Conservation (phyloP, 2,329 filamentous ascomycete species). For the Xylaria sp. region DNA sequence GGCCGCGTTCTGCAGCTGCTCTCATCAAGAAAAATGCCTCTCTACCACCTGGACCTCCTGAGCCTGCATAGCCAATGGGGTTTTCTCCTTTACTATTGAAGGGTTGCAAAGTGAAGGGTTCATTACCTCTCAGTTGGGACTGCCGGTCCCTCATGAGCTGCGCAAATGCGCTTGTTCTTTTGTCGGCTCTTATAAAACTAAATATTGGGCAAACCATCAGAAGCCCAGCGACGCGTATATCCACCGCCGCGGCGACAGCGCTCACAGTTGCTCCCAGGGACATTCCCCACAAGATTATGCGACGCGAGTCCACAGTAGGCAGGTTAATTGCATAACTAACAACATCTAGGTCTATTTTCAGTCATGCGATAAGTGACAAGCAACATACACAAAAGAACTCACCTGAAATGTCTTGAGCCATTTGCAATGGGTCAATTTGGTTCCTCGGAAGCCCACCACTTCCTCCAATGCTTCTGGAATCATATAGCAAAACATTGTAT, state of each 20-base stretch:
- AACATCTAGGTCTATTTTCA: neutral
- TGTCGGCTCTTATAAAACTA: conserved; percentile 23
- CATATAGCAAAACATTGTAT: conserved; percentile 35
- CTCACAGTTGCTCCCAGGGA: conserved; percentile 32
- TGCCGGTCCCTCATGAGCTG: conserved; percentile 29
- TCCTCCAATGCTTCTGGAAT: conserved; percentile 31
- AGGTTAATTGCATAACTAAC: conserved; percentile 15
- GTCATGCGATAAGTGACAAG: neutral
- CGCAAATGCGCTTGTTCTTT: conserved; percentile 17
- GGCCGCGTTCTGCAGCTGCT: conserved; percentile 19
- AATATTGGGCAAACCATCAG: conserved; percentile 38
- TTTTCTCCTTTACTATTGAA: conserved; percentile 23
- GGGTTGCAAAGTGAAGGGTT: conserved; percentile 9
- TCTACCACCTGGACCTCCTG: conserved; percentile 28
- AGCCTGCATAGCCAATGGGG: conserved; percentile 14
- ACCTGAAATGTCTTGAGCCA: conserved; percentile 6
- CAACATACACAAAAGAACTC: neutral
- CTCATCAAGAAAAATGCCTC: conserved; percentile 36
- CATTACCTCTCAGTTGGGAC: conserved; percentile 20
- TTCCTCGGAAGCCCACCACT: conserved; percentile 35
- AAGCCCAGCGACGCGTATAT: conserved; percentile 19
- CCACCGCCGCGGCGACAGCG: conserved; percentile 28
- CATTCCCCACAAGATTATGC: conserved; percentile 32
- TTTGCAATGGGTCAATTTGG: conserved; percentile 27
- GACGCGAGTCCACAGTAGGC: conserved; percentile 26